Conservation (phyloP, 2,329 filamentous ascomycete species). For the Westerdykella sp. region DNA sequence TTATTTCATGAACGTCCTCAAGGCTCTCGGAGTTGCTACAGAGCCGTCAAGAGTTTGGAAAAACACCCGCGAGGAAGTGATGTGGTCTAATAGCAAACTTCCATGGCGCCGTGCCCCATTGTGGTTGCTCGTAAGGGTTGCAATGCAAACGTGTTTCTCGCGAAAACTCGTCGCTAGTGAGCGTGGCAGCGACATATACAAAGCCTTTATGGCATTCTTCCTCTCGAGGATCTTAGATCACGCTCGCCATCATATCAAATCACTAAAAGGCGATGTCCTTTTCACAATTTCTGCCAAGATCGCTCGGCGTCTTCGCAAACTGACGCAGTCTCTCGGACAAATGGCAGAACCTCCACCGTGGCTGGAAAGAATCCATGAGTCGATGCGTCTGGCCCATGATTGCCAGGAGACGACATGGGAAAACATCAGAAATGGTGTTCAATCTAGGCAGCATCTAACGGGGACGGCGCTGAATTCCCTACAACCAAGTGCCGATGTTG, state of each 20-base stretch:
- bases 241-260: constrained; percentile 6
- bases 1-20: constrained; percentile 40
- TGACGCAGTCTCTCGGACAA: constrained; percentile 10
- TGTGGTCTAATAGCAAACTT: constrained; percentile 35
- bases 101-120: constrained; percentile 50
- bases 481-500: constrained; percentile 12
- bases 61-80: constrained; percentile 50
- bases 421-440: background rate
- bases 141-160: constrained; percentile 38
- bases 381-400: constrained; percentile 1
- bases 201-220: constrained; percentile 47
- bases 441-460: constrained; percentile 2
- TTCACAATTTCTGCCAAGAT: constrained; percentile 18
- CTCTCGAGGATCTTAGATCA: constrained; percentile 35
- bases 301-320: constrained; percentile 17
- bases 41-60: constrained; percentile 40
- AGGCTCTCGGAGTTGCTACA: constrained; percentile 30
- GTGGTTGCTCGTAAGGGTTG: constrained; percentile 52
- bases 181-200: constrained; percentile 40
- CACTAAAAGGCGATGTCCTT: constrained; percentile 4
- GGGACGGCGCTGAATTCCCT: constrained; percentile 5
- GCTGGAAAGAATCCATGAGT: background rate
- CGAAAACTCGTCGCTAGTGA: constrained; percentile 33
- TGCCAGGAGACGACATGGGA: constrained; percentile 13
- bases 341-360: constrained; percentile 4